Evolutionary conservation across 2,329 filamentous ascomycete genomes (phyloP).

Genomic region (Aspergillus flavus): DNA sequence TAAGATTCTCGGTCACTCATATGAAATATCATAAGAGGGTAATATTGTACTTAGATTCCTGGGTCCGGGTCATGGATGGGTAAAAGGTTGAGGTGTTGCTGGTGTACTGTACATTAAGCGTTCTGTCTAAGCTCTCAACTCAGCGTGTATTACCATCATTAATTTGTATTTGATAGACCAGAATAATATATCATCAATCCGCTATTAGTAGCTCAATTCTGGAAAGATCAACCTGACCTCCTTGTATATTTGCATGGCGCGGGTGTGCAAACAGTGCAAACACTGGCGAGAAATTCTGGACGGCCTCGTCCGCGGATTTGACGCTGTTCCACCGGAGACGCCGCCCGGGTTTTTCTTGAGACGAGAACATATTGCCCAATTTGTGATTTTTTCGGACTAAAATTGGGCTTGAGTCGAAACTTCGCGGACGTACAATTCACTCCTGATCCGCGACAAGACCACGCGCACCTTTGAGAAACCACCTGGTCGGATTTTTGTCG

Average conservation of each 20-base stretch:
- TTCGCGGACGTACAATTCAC: not conserved
- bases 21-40: constrained; percentile 13
- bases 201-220: not conserved
- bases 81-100: constrained; percentile 12
- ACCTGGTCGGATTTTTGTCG: not conserved
- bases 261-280: constrained; percentile 37
- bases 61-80: constrained; percentile 11
- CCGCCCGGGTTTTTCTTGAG: not conserved
- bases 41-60: constrained; percentile 8
- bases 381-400: not conserved
- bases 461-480: not conserved
- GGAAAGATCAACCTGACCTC: not conserved
- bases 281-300: constrained; percentile 34
- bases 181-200: not conserved
- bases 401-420: not conserved
- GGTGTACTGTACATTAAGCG: constrained; percentile 20
- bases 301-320: constrained; percentile 12
- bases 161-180: not conserved
- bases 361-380: not conserved
- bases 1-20: constrained; percentile 11
- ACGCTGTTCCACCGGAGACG: constrained; percentile 7
- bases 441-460: too few species aligned
- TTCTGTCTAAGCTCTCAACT: constrained; percentile 13
- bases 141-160: not conserved
- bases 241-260: not conserved